Conservation (phyloP, 768 basidiomycete genomes). For the Pisolithus tinctorius region DNA sequence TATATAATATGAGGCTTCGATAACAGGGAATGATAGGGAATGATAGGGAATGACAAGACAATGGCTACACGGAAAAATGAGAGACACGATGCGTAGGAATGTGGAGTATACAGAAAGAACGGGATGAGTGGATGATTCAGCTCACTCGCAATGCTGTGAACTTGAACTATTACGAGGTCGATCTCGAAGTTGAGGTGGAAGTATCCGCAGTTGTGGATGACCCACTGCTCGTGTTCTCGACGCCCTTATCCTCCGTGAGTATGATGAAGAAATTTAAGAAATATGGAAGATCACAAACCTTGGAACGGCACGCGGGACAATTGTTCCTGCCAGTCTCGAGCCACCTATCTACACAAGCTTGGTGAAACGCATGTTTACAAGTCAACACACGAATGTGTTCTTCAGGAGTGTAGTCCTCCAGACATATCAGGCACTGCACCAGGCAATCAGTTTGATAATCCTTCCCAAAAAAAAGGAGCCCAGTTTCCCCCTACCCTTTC, state of each 20-base stretch:
- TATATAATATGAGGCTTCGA: not conserved
- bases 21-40: not conserved
- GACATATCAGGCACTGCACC: slow-evolving; percentile 71
- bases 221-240: slow-evolving; percentile 13
- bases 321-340: slow-evolving; percentile 80
- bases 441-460: not conserved
- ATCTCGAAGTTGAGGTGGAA: slow-evolving; percentile 2
- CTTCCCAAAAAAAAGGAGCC: not conserved
- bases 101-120: not conserved
- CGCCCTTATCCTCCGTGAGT: slow-evolving; percentile 14
- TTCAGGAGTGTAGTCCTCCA: slow-evolving; percentile 76
- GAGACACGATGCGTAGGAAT: not conserved
- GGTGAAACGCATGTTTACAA: slow-evolving; percentile 90
- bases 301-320: slow-evolving; percentile 85
- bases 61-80: not conserved
- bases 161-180: not conserved
- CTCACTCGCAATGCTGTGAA: not conserved
- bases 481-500: slow-evolving; percentile 55
- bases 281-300: slow-evolving; percentile 35
- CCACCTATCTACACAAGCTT: slow-evolving; percentile 84
- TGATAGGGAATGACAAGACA: not conserved
- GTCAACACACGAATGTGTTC: slow-evolving; percentile 75
- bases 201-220: not conserved
- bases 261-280: not conserved
- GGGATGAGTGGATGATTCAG: not conserved